phyloP scores from a whole-genome alignment of 352 stramenopile genomes.

The Phytophthora lateralis region DNA sequence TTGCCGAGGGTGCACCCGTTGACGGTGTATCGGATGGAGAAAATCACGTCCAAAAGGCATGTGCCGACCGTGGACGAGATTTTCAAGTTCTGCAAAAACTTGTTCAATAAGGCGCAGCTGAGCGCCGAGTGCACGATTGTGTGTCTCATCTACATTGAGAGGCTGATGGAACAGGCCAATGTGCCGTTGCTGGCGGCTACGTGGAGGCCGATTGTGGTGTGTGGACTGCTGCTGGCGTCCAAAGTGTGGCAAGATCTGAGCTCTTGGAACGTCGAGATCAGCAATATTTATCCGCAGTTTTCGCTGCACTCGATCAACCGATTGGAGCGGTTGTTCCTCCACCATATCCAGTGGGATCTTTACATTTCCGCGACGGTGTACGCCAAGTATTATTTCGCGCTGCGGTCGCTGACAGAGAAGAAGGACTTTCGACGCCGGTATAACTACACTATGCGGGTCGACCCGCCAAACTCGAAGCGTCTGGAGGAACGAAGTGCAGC shows the following conservation, averaged over 20 bases:
- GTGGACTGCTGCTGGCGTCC: conserved; percentile 96
- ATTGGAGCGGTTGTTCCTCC: conserved; percentile 96
- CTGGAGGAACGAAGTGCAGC: conserved; percentile 86
- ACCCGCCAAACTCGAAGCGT: conserved; percentile 85
- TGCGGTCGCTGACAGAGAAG: conserved; percentile 92
- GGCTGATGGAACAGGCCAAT: conserved; percentile 97
- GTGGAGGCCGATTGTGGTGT: conserved; percentile 98
- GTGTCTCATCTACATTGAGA: conserved; percentile 99
- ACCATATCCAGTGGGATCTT: conserved; percentile 98
- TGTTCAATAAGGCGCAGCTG: conserved; percentile 97
- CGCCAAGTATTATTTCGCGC: conserved; percentile 99
- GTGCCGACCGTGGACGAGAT: conserved; percentile 93
- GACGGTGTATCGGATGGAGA: conserved; percentile 85
- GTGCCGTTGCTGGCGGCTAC: conserved; percentile 95
- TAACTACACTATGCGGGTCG: conserved; percentile 90
- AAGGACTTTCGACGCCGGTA: conserved; percentile 91
- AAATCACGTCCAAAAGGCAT: conserved; percentile 80
- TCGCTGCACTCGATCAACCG: conserved; percentile 97
- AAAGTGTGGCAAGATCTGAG: conserved; percentile 99
- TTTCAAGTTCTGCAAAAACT: conserved; percentile 91
- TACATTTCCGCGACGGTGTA: conserved; percentile 96
- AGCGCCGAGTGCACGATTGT: conserved; percentile 99
- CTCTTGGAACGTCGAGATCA: conserved; percentile 98
- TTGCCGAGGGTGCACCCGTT: conserved; percentile 74
- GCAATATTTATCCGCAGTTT: conserved; percentile 98